A percentile compares a stretch with the other conserved stretches of the same genome.
These are phyloP conservation scores for Flammula alnicola DNA, from an alignment of 1,284 basidiomycete genomes.

Conservation along the genomic window DNA sequence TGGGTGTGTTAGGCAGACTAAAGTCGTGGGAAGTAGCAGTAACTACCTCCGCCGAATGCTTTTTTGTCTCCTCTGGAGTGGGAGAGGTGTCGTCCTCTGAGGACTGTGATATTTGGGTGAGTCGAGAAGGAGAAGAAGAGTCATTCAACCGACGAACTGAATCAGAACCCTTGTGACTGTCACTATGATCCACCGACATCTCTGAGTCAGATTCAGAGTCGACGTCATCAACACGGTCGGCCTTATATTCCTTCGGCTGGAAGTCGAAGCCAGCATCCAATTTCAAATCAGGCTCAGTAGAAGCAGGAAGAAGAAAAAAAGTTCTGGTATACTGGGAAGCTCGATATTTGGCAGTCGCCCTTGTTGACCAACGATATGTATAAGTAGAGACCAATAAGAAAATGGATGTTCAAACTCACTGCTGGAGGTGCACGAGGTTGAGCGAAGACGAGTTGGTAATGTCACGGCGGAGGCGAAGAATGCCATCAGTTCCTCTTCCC, in stretches of 20 bases:
- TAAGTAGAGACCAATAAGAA: background rate
- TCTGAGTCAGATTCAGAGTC: too few species aligned
- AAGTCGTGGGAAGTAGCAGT: too few species aligned
- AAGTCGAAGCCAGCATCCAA: background rate
- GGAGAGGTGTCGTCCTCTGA: too few species aligned
- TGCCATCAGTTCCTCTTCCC: conserved; percentile 1
- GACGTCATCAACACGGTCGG: background rate
- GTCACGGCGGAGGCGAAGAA: background rate
- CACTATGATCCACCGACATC: too few species aligned
- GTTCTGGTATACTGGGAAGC: conserved; percentile 1
- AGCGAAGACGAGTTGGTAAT: background rate
- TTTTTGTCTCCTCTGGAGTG: too few species aligned
- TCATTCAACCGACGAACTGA: too few species aligned
- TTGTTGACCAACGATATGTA: background rate
- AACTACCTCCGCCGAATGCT: too few species aligned
- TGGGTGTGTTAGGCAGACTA: too few species aligned
- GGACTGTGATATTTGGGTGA: too few species aligned
- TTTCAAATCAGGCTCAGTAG: background rate
- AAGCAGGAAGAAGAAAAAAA: conserved; percentile 7
- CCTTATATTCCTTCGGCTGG: background rate
- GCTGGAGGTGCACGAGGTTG: background rate
- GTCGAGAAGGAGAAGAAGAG: too few species aligned
- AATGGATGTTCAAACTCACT: conserved; percentile 4
- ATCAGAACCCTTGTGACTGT: too few species aligned
- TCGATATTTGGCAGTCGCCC: conserved; percentile 5